A percentile compares a stretch with the other conserved stretches of the same genome.
These are phyloP conservation scores for Sugiyamaella americana DNA, from an alignment of 805 yeast genomes.

Conservation along the genomic window DNA sequence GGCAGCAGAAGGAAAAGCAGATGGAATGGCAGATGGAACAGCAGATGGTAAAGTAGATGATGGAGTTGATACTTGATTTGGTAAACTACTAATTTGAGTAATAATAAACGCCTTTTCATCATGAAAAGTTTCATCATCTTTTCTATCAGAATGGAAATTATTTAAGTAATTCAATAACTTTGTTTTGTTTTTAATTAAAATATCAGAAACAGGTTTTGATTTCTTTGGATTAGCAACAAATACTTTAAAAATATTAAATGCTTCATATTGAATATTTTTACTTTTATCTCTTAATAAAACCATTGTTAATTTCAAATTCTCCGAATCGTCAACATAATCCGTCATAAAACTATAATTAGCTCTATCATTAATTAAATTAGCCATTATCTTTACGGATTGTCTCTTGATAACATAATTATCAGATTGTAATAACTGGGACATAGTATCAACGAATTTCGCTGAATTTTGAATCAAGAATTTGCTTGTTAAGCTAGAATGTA, in stretches of 20 bases:
- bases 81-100: slow-evolving; percentile 52
- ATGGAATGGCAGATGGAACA: slow-evolving; percentile 2
- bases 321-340: slow-evolving; percentile 70
- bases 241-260: slow-evolving; percentile 88
- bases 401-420: slow-evolving; percentile 88
- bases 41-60: slow-evolving; percentile 4
- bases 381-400: slow-evolving; percentile 70
- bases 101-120: slow-evolving; percentile 81
- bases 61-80: slow-evolving; percentile 13
- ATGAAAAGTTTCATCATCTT: slow-evolving; percentile 58
- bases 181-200: slow-evolving; percentile 74
- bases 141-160: slow-evolving; percentile 50
- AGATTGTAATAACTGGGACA: slow-evolving; percentile 66
- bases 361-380: slow-evolving; percentile 64
- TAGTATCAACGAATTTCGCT: slow-evolving; percentile 50
- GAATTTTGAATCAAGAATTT: slow-evolving; percentile 61
- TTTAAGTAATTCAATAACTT: slow-evolving; percentile 66
- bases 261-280: slow-evolving; percentile 81
- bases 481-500: slow-evolving; percentile 61
- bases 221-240: slow-evolving; percentile 96
- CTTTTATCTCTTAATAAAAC: slow-evolving; percentile 79
- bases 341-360: slow-evolving; percentile 69
- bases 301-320: slow-evolving; percentile 83
- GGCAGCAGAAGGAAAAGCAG: too few relatives aligned
- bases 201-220: slow-evolving; percentile 70